These are phyloP conservation scores for Strobilomyces echinocephalus DNA, from an alignment of 768 basidiomycete species.

Conservation along the genomic window DNA sequence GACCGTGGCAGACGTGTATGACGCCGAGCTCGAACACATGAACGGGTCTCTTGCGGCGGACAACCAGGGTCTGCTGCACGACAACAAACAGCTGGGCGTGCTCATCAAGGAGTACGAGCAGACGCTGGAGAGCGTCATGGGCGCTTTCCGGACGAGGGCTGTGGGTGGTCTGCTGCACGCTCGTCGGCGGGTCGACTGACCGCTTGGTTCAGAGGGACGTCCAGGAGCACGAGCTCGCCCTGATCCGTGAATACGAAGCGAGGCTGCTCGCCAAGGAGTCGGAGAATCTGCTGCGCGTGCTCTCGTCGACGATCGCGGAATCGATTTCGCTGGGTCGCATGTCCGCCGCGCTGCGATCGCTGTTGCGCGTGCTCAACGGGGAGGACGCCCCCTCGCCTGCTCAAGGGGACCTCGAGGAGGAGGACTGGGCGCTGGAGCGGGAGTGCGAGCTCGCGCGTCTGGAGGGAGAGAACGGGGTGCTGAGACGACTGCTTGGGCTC, in stretches of 20 bases:
- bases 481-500: constrained; percentile 67
- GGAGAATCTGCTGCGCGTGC: constrained; percentile 52
- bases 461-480: constrained; percentile 80
- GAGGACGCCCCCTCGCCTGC: constrained; percentile 42
- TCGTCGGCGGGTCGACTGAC: not conserved
- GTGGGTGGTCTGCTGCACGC: constrained; percentile 45
- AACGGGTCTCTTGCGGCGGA: constrained; percentile 73
- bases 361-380: constrained; percentile 66
- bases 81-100: constrained; percentile 91
- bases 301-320: constrained; percentile 58
- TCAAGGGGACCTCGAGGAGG: constrained; percentile 20
- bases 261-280: constrained; percentile 75
- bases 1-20: constrained; percentile 69
- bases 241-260: constrained; percentile 88
- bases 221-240: constrained; percentile 84
- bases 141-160: constrained; percentile 81
- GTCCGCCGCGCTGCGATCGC: constrained; percentile 62
- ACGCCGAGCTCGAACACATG: constrained; percentile 86
- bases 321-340: constrained; percentile 67
- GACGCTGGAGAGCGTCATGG: constrained; percentile 93
- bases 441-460: constrained; percentile 88
- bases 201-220: constrained; percentile 68
- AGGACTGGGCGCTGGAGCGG: constrained; percentile 77
- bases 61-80: constrained; percentile 81
- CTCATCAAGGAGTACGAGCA: constrained; percentile 96